Conservation (phyloP, 331 rosid species). For the Quercus phellos region DNA sequence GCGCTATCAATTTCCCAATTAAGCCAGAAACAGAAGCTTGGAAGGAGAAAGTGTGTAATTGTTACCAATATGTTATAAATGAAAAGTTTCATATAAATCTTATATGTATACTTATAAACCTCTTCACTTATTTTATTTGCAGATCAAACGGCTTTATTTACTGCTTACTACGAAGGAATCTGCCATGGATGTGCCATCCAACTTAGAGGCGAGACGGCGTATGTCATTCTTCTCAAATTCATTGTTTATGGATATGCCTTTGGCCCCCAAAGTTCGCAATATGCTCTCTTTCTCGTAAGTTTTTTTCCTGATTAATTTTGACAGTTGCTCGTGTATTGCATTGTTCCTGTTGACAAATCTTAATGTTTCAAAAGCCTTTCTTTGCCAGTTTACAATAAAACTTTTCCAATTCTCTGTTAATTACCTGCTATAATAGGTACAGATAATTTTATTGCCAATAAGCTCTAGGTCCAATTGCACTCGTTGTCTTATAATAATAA, state of each 20-base stretch:
- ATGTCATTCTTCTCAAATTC: conserved; percentile 97
- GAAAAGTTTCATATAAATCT: not conserved
- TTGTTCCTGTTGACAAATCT: conserved; percentile 12
- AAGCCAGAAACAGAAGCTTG: conserved; percentile 71
- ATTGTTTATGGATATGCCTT: conserved; percentile 91
- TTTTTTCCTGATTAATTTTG: not conserved
- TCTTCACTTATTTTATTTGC: not conserved
- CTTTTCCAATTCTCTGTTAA: not conserved
- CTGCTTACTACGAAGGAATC: conserved; percentile 96
- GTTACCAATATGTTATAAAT: not conserved
- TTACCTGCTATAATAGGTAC: not conserved
- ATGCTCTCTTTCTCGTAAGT: conserved; percentile 99
- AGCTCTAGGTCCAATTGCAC: no score
- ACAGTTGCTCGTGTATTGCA: not conserved
- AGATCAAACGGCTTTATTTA: conserved; percentile 75
- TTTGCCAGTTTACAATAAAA: not conserved
- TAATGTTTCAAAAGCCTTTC: conserved; percentile 3
- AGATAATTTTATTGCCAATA: no score
- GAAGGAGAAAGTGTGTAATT: conserved; percentile 77
- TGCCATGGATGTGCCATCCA: conserved; percentile 98
- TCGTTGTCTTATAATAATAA: no score
- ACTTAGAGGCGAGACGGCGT: conserved; percentile 95
- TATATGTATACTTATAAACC: not conserved
- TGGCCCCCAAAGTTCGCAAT: conserved; percentile 94
- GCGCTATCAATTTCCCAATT: conserved; percentile 89